Base-by-base conservation (phyloP, 257 asterid species). In the Vinca minor region DNA sequence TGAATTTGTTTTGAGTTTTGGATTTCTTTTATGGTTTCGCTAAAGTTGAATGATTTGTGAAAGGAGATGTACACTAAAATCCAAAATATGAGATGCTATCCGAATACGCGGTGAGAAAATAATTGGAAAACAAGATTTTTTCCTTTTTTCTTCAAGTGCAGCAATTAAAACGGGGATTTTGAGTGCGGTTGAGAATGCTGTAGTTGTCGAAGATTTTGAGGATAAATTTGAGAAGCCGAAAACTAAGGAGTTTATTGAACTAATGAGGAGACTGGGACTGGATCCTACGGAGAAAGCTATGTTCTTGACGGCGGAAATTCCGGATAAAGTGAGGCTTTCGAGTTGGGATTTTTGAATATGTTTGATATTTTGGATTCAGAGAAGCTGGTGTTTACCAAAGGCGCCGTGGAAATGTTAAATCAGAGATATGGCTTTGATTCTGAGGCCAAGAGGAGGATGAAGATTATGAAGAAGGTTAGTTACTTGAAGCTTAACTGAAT, bases 311-410 rank as follows among this genome's bases (percentile, higher is more conserved):
- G 84, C 83, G 0, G 89, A 89, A 47, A 71, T 89, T n/a, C 71
- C 88, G 56, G 96, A 93, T 4, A 90, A 88, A 38, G 89, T 89
- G 77, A 69, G 53, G 36, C 78, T 80, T 20, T 87, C 98, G 6
- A 76, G 96, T 53, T 73, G 98, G 45, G 89, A 93, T 65, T 62
- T 93, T 71, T 93, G 72, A 93, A 93, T 72, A 42, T 93, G 80
- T 93, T 89, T 55, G 98, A 93, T 69, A 76, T 93, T 72, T 76
- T 93, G 88, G 88, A 93, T 75, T 65, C 95, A 0, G 95, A 93
- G 76, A 93, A 75, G 69, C 70, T 89, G 77, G 81, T 93, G 38
- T 82, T 89, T 5, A 87, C 96, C 0, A 82, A 81, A 59, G 90
- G 80, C 3, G 98, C 97, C 1, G 91, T 84, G 13, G 91, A 87